Base-by-base conservation (phyloP, 2,329 filamentous ascomycete genomes). In the Aciculosporium take region DNA sequence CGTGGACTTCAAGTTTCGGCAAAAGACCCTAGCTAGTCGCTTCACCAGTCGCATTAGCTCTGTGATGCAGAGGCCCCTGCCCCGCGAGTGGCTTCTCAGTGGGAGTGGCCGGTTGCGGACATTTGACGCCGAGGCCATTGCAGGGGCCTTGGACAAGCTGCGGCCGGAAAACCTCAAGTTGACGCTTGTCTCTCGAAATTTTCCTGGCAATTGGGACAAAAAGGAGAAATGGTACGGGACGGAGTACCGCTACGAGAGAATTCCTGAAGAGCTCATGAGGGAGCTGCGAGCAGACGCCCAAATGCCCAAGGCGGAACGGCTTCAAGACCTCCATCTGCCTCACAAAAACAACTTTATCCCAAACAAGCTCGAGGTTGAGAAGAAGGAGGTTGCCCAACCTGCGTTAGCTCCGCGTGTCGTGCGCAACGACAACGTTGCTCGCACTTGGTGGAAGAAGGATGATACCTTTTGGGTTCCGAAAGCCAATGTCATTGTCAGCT, bases 151-250 rank as follows among this genome's bases (percentile, higher is more conserved):
- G 51, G 70, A 74, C 4, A 83, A 76, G 53, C 64, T 98, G 37
- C 73, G 80, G 17, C 84, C 88, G 0, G 88, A 96, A 57, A 96
- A 95, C 56, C 87, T 96, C 64, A 76, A 85, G 24, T 72, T 95
- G 58, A 80, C 77, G 2, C 70, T 96, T 38, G 77, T 93, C 23
- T 89, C 86, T 20, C 84, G 87, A 54, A 81, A 84, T 7, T 83
- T 80, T 50, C 88, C 88, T 0, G 88, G 86, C 0, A 72, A 76
- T 39, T 95, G 86, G 84, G 74, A 93, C 49, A 66, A 80, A 57
- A 93, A 83, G 56, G 91, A 98, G 65, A 86, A 88, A 57, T 98
- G 91, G 91, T 98, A 98, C 53, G 89, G 89, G 7, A 98, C 91
- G 0, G 88, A 96, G 55, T 94, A 95, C 63, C 84, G 78, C 48